Conservation (phyloP, 169 alveolate genomes). For the Cryptosporidium ryanae region DNA sequence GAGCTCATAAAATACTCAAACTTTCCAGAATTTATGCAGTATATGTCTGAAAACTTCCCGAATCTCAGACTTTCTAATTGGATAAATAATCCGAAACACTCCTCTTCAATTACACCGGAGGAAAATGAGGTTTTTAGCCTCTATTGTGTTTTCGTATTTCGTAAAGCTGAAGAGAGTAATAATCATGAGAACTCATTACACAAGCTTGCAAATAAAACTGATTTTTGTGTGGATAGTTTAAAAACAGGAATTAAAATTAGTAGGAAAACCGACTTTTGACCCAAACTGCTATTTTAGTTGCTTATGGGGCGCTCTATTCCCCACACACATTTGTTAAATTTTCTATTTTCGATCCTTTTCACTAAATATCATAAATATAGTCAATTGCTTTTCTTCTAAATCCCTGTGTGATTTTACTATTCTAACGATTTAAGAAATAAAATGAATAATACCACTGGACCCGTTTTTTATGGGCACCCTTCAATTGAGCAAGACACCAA, state of each 20-base stretch:
- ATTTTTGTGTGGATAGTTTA: neutral
- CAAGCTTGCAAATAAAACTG: neutral
- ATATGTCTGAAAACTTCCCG: constrained; percentile 32
- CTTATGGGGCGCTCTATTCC: too few species aligned
- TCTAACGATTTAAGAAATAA: neutral
- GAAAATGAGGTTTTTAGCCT: constrained; percentile 48
- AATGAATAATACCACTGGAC: constrained; percentile 30
- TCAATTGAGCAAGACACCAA: neutral
- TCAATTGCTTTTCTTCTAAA: too few species aligned
- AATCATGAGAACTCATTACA: neutral
- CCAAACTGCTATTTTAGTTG: too few species aligned
- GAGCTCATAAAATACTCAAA: constrained; percentile 53
- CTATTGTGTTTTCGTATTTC: constrained; percentile 53
- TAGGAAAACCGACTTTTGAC: neutral
- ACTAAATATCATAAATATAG: too few species aligned
- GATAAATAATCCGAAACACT: constrained; percentile 53
- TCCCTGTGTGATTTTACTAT: neutral
- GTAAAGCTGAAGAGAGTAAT: neutral
- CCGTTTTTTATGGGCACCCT: constrained; percentile 48
- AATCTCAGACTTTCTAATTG: constrained; percentile 64
- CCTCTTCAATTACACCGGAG: constrained; percentile 38
- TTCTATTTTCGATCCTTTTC: too few species aligned
- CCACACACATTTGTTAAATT: too few species aligned
- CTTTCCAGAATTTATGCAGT: constrained; percentile 73
- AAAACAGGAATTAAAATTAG: constrained; percentile 42